A percentile compares a stretch with the other conserved stretches of the same genome.
phyloP scores from a whole-genome alignment of 495 filamentous ascomycete genomes.

The Hypomontagnella submonticulosa region DNA sequence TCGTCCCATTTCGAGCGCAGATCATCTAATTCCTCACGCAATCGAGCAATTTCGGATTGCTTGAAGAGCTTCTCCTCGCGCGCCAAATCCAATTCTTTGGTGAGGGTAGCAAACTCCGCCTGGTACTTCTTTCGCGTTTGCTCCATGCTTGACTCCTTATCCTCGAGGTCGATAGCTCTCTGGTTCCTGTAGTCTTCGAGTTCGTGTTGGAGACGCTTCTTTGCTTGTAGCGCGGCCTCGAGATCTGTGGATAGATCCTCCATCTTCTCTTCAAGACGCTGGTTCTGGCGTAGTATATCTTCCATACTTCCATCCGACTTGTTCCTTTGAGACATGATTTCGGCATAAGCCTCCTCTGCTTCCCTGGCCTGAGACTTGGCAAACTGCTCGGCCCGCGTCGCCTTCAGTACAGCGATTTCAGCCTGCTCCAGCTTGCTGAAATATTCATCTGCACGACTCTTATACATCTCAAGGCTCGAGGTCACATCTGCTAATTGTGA shows the following conservation, averaged over 20 bases:
- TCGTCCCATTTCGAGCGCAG: slow-evolving; percentile 98
- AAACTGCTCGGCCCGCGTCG: slow-evolving; percentile 90
- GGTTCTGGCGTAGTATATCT: slow-evolving; percentile 88
- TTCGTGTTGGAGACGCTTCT: slow-evolving; percentile 96
- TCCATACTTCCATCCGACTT: slow-evolving; percentile 89
- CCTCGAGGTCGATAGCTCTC: slow-evolving; percentile 94
- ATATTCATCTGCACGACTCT: slow-evolving; percentile 93
- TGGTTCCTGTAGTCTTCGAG: slow-evolving; percentile 97
- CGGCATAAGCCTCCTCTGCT: slow-evolving; percentile 89
- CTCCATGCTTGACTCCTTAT: slow-evolving; percentile 95
- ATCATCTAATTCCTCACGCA: slow-evolving; percentile 94
- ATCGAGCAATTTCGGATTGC: slow-evolving; percentile 72
- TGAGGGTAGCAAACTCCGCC: slow-evolving; percentile 86
- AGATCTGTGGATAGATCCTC: slow-evolving; percentile 94
- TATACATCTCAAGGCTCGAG: slow-evolving; percentile 88
- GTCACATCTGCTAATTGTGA: slow-evolving; percentile 86
- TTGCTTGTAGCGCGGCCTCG: slow-evolving; percentile 84
- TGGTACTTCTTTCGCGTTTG: slow-evolving; percentile 98
- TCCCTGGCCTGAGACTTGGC: slow-evolving; percentile 88
- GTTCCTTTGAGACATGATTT: slow-evolving; percentile 91
- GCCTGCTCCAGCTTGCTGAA: slow-evolving; percentile 98
- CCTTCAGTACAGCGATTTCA: slow-evolving; percentile 94
- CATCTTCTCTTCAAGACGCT: slow-evolving; percentile 88
- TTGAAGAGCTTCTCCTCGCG: slow-evolving; percentile 80
- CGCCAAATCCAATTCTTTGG: slow-evolving; percentile 91